Evolutionary conservation across 148 eudicot species (phyloP).

Genomic region (Fagopyrum esculentum): DNA sequence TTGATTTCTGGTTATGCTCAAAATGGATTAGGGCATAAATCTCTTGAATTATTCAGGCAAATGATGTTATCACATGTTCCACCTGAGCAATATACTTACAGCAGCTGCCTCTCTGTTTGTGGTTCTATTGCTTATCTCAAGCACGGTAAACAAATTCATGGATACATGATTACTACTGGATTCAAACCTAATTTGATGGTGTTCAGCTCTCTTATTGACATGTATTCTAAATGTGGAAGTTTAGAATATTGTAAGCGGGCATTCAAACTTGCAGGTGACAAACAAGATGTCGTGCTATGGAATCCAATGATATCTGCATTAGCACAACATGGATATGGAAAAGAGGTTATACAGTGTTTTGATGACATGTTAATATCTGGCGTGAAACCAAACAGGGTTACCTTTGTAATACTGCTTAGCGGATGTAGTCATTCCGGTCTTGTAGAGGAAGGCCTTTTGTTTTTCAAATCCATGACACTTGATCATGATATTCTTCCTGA

Average conservation of each 20-base stretch:
- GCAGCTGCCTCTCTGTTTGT: conserved; percentile 64
- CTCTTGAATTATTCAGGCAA: conserved; percentile 42
- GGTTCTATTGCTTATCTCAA: conserved; percentile 37
- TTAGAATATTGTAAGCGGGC: conserved; percentile 40
- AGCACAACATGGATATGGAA: conserved; percentile 66
- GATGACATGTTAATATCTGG: conserved; percentile 44
- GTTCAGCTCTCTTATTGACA: conserved; percentile 68
- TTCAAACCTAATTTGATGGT: conserved; percentile 53
- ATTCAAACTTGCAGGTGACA: conserved; percentile 37
- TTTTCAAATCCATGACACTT: conserved; percentile 45
- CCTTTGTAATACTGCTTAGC: conserved; percentile 50
- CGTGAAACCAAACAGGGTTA: conserved; percentile 53
- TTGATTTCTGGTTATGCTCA: conserved; percentile 72
- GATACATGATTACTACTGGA: conserved; percentile 34
- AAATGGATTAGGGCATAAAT: conserved; percentile 37
- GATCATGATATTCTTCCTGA: conserved; percentile 48
- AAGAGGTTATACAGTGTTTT: conserved; percentile 37
- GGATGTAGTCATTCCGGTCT: conserved; percentile 77
- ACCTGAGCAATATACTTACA: conserved; percentile 67
- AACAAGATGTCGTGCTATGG: conserved; percentile 52
- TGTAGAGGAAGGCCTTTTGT: conserved; percentile 44
- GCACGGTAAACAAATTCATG: conserved; percentile 71
- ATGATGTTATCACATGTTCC: conserved; percentile 41
- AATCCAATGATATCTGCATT: conserved; percentile 67
- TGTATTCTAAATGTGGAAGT: conserved; percentile 76